These are phyloP conservation scores for Neonectria coccinea DNA, from an alignment of 2,329 filamentous ascomycete species.

Conservation along the genomic window DNA sequence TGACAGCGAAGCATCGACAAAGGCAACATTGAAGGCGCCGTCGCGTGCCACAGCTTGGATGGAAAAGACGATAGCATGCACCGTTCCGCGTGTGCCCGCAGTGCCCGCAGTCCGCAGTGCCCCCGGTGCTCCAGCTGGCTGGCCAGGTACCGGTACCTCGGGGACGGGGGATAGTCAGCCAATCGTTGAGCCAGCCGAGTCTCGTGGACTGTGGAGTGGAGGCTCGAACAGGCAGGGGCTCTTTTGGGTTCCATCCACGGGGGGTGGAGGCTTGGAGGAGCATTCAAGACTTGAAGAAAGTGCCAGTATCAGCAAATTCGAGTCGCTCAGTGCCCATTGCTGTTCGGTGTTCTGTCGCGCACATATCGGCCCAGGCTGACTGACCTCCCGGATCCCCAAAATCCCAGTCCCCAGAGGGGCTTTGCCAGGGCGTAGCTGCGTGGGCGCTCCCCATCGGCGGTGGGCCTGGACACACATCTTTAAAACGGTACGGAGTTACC, in stretches of 20 bases:
- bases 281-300: constrained; percentile 32
- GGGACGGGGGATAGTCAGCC: constrained; percentile 35
- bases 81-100: constrained; percentile 12
- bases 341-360: too few species aligned
- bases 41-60: constrained; percentile 1
- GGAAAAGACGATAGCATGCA: constrained; percentile 4
- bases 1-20: constrained; percentile 18
- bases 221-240: constrained; percentile 40
- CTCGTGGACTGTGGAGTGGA: constrained; percentile 43
- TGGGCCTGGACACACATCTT: constrained; percentile 35
- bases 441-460: constrained; percentile 26
- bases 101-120: constrained; percentile 8
- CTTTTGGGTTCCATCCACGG: constrained; percentile 22
- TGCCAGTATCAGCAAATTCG: too few species aligned
- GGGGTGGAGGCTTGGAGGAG: constrained; percentile 18
- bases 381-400: background rate
- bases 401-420: constrained; percentile 11
- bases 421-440: constrained; percentile 25
- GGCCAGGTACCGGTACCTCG: constrained; percentile 42
- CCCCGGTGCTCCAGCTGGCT: constrained; percentile 25
- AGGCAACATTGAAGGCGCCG: constrained; percentile 28
- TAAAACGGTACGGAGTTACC: constrained; percentile 35
- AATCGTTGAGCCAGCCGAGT: constrained; percentile 43
- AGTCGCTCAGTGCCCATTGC: too few species aligned
- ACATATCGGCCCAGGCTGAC: too few species aligned